A percentile compares a stretch with the other conserved stretches of the same genome.
Conservation (phyloP, 2,329 filamentous ascomycete species). For the Colletotrichum incanum region DNA sequence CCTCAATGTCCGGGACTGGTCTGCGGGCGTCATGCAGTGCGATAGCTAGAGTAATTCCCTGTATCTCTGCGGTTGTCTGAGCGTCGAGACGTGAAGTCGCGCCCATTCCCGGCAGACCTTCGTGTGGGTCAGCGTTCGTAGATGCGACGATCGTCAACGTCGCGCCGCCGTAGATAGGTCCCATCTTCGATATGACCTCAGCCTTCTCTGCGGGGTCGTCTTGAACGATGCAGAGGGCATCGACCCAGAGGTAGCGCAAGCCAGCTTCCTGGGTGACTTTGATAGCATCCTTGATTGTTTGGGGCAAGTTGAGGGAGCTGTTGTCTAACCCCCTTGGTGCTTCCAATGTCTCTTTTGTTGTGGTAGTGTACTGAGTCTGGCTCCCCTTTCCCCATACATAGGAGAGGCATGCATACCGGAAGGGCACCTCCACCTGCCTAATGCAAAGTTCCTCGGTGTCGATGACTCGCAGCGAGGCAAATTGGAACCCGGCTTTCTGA, state of each 20-base stretch:
- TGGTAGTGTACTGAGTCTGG: not conserved
- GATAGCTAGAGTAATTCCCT: not conserved
- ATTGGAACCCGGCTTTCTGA: not conserved
- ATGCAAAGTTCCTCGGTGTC: not conserved
- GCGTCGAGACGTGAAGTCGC: not conserved
- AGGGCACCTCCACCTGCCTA: not conserved
- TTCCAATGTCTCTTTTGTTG: not conserved
- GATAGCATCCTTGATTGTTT: slow-evolving; percentile 6
- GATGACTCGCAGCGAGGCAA: not conserved
- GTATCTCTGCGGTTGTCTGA: not conserved
- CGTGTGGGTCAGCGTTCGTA: not conserved
- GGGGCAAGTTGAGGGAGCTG: not conserved
- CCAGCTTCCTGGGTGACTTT: slow-evolving; percentile 1
- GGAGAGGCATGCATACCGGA: not conserved
- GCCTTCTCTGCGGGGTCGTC: not conserved
- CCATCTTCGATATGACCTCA: not conserved
- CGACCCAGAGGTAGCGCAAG: slow-evolving; percentile 7
- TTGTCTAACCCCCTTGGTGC: not conserved
- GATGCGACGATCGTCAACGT: not conserved
- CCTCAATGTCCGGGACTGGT: not conserved
- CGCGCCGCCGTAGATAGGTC: not conserved
- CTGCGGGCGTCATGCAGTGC: not conserved
- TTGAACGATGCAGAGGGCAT: slow-evolving; percentile 7
- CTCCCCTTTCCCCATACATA: not conserved
- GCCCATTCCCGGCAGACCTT: not conserved